Evolutionary conservation across 495 filamentous ascomycete species (phyloP), one percentile per base, ranked within the genome.

Genomic region (Hypoxylon fragiforme): DNA sequence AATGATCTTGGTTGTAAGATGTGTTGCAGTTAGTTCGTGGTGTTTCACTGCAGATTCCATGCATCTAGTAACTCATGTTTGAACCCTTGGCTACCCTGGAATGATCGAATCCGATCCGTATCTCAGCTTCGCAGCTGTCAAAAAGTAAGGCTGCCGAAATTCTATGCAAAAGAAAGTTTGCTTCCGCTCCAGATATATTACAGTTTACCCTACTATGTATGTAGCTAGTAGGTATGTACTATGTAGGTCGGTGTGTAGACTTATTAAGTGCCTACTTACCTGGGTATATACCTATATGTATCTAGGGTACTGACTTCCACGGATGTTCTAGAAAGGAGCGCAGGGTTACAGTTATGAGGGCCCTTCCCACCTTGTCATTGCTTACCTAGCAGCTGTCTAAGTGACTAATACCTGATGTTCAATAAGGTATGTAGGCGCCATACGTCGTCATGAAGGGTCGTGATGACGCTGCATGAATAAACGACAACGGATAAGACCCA

Each of bases 321-420:
- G n/a, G n/a, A n/a, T 53, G 50, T 60, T 60, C 56, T 60, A 60
- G 56, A 60, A 59, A 45, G 28, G 21, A 32, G 28, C n/a, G 32
- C 2, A 13, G 32, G 11, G 26, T 57, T 14, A 28, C 42, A 37
- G 34, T 14, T 37, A 14, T 18, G 13, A n/a, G 34, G 15, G 18
- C 13, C 34, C 34, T 16, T 34, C 31, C 31, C 24, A 2, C 41
- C 3, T 34, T 13, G 4, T n/a, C n/a, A n/a, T n/a, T n/a, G n/a
- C n/a, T n/a, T n/a, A n/a, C n/a, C n/a, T n/a, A n/a, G n/a, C n/a
- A n/a, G n/a, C n/a, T n/a, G n/a, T n/a, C n/a, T n/a, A n/a, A n/a
- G n/a, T n/a, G n/a, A n/a, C n/a, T n/a, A n/a, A n/a, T n/a, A n/a
- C n/a, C n/a, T n/a, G n/a, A n/a, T n/a, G n/a, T n/a, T n/a, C n/a